Conservation (phyloP, 768 basidiomycete genomes). For the Trametes gibbosa region DNA sequence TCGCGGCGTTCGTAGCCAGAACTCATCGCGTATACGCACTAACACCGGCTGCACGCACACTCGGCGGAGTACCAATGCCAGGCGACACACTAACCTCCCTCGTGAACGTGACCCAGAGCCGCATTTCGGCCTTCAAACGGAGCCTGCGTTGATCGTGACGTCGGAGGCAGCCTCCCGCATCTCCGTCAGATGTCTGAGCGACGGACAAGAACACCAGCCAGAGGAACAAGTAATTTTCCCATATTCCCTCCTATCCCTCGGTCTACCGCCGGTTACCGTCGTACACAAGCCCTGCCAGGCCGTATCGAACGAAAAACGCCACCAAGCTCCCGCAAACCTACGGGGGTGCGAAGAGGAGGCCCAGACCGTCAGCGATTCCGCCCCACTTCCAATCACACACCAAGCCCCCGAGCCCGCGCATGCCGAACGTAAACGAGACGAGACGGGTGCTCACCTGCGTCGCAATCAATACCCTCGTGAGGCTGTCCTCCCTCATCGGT, state of each 20-base stretch:
- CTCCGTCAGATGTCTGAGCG: background rate
- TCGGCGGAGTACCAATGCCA: background rate
- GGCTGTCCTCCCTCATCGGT: slow-evolving; percentile 78
- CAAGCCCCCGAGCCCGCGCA: background rate
- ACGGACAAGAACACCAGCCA: background rate
- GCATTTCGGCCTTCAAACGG: slow-evolving; percentile 10
- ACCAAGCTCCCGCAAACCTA: slow-evolving; percentile 73
- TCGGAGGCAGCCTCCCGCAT: background rate
- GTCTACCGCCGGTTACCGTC: slow-evolving; percentile 82
- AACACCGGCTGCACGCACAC: background rate
- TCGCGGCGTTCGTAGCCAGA: background rate
- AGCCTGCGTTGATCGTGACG: background rate
- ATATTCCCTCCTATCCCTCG: background rate
- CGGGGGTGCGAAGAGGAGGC: background rate
- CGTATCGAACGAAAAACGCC: slow-evolving; percentile 88
- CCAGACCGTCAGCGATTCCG: slow-evolving; percentile 3
- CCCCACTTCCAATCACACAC: slow-evolving; percentile 7
- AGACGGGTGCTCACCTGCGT: slow-evolving; percentile 56
- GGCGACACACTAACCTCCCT: background rate
- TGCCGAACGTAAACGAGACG: background rate
- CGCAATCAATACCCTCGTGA: slow-evolving; percentile 70
- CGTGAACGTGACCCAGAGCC: background rate
- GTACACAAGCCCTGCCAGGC: slow-evolving; percentile 84
- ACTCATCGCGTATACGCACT: slow-evolving; percentile 17
- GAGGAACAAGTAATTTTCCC: background rate